Evolutionary conservation across 225 moss, liverwort and hornwort species (phyloP), one percentile per base, ranked within the genome.

Genomic region (Straminergon stramineum): DNA sequence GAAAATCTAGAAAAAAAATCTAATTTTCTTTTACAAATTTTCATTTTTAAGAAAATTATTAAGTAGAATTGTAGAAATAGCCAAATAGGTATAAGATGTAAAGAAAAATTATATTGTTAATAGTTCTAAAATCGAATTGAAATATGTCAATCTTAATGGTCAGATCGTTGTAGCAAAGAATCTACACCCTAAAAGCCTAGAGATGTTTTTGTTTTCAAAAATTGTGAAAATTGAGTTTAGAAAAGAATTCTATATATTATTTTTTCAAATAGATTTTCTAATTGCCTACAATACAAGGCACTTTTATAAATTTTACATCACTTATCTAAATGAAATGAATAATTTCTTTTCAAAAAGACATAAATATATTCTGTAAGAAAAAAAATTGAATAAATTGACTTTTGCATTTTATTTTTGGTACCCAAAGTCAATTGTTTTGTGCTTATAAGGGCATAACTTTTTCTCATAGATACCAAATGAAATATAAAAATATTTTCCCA

Each of bases 351-450:
- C 2, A 27, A 1, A 28, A n/a, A 28, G 10, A 5, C 0, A 24
- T 3, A 9, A 15, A 9, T 9, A 71, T 41, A 14, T 5, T 41
- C 1, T 41, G 15, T 26, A 21, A 24, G 34, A 8, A 13, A 21
- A 41, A 10, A 71, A 41, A 41, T 4, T 8, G 24, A 23, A 23
- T 7, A 41, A 71, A 73, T 27, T 43, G 9, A 41, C 5, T 45
- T 28, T 74, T 17, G 6, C 6, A 28, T 45, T 74, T 17, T 48
- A 30, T 30, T 48, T 39, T 75, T 48, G 10, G 6, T 17, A 1
- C 0, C 3, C 0, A 6, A 0, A 43, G 2, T 28, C 5, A 2
- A 28, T 1, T 10, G 28, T 45, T 28, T 39, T 28, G 0, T 18
- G 3, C 6, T 17, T 30, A 10, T 30, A 30, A 11, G 6, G 28